Conservation (phyloP, 179 eudicot genomes). For the Corrigiola litoralis region DNA sequence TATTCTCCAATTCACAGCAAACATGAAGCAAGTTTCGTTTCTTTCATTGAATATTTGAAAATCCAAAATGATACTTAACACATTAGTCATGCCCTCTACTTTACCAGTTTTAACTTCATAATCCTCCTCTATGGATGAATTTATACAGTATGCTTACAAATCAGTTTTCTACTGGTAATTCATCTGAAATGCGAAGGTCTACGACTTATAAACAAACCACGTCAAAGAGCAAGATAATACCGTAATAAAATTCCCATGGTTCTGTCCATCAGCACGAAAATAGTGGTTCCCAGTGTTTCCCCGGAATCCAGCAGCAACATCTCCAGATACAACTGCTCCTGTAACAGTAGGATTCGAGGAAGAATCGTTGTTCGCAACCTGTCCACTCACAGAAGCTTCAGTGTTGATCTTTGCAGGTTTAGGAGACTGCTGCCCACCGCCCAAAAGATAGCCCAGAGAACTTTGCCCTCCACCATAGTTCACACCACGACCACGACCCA, state of each 20-base stretch:
- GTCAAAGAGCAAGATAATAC: constrained; percentile 21
- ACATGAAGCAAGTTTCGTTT: too few relatives aligned
- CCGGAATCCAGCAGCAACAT: constrained; percentile 46
- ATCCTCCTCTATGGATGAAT: too few relatives aligned
- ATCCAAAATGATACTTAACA: too few relatives aligned
- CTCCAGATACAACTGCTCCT: constrained; percentile 17
- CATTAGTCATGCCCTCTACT: too few relatives aligned
- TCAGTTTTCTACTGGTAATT: too few relatives aligned
- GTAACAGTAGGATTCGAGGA: constrained; percentile 27
- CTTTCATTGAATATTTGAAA: too few relatives aligned
- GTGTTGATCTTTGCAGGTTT: constrained; percentile 28
- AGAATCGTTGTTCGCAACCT: constrained; percentile 19
- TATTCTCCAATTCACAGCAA: too few relatives aligned
- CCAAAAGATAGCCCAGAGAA: constrained; percentile 52
- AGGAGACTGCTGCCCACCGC: constrained; percentile 43
- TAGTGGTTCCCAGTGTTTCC: constrained; percentile 41
- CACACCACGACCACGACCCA: constrained; percentile 64
- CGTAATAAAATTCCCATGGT: constrained; percentile 55
- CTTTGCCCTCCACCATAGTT: constrained; percentile 59
- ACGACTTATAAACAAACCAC: too few relatives aligned
- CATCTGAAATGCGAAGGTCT: too few relatives aligned
- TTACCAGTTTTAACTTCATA: too few relatives aligned
- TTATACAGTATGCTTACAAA: too few relatives aligned
- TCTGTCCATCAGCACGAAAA: constrained; percentile 45
- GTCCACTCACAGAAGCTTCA: constrained; percentile 18